Conservation (phyloP, 164 flowering plant species). For the Hamamelis virginiana region DNA sequence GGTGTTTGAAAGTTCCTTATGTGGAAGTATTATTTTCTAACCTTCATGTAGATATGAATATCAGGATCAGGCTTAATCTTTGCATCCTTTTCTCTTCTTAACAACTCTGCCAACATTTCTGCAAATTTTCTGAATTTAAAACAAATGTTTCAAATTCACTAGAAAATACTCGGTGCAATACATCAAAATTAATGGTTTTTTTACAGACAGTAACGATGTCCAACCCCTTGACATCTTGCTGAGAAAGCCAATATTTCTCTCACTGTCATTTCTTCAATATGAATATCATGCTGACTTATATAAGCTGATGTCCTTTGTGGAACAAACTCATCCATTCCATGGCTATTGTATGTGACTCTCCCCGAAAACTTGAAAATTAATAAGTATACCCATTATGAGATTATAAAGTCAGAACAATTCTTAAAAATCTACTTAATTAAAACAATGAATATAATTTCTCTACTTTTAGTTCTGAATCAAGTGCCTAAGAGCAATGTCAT, state of each 20-base stretch:
- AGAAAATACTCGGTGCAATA: too few species aligned
- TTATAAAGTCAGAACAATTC: not conserved
- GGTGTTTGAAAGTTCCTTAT: not conserved
- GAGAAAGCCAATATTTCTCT: slow-evolving; percentile 28
- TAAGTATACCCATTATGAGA: not conserved
- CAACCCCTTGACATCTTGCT: slow-evolving; percentile 30
- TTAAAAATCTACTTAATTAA: too few species aligned
- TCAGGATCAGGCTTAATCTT: slow-evolving; percentile 69
- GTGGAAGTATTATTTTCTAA: slow-evolving; percentile 4
- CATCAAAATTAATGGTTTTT: not conserved
- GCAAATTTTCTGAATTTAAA: slow-evolving; percentile 16
- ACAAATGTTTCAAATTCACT: not conserved
- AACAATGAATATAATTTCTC: too few species aligned
- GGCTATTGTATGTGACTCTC: slow-evolving; percentile 21
- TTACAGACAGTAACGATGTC: slow-evolving; percentile 22
- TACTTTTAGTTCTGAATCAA: slow-evolving; percentile 12
- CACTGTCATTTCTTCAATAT: slow-evolving; percentile 31
- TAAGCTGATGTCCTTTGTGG: slow-evolving; percentile 36
- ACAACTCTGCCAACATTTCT: slow-evolving; percentile 67
- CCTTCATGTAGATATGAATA: slow-evolving; percentile 78
- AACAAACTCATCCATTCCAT: slow-evolving; percentile 29
- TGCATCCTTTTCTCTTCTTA: slow-evolving; percentile 68
- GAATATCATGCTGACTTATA: slow-evolving; percentile 33
- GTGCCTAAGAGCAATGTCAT: slow-evolving; percentile 43
- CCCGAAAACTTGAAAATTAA: slow-evolving; percentile 1